Evolutionary conservation across 192 early-diverging fungal species (phyloP).

Genomic region (Entomortierella chlamydospora): DNA sequence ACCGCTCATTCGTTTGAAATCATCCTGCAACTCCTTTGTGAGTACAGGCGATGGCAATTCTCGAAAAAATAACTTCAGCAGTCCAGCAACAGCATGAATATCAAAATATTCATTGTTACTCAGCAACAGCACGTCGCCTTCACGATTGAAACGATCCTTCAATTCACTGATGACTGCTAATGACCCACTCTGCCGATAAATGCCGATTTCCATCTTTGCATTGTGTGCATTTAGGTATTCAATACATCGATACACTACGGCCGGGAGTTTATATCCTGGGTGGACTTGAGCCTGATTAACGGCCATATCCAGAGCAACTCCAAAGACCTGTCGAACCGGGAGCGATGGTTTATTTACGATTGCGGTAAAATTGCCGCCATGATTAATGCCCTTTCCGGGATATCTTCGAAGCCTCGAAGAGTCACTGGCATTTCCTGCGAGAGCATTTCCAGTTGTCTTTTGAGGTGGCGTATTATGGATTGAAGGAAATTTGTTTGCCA

Average conservation of each 20-base stretch:
- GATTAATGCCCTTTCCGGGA: no score
- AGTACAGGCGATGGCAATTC: conserved; percentile 91
- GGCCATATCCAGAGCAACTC: conserved; percentile 84
- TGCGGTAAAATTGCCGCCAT: no score
- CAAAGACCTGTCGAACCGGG: conserved; percentile 75
- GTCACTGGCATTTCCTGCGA: no score
- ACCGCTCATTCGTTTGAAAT: conserved; percentile 87
- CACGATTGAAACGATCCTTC: conserved; percentile 85
- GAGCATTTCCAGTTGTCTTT: no score
- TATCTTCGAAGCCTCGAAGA: no score
- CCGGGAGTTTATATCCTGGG: conserved; percentile 87
- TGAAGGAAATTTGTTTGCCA: no score
- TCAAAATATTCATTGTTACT: conserved; percentile 77
- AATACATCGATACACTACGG: conserved; percentile 94
- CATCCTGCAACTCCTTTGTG: conserved; percentile 80
- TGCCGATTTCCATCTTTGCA: conserved; percentile 91
- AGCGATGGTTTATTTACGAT: background rate
- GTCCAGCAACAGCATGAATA: conserved; percentile 91
- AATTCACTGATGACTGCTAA: conserved; percentile 76
- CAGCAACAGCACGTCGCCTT: conserved; percentile 81
- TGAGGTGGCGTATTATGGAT: no score
- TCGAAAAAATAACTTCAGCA: conserved; percentile 92
- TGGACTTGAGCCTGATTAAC: conserved; percentile 78
- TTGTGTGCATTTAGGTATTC: conserved; percentile 94
- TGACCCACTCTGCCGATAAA: conserved; percentile 92